phyloP scores from a whole-genome alignment of 2,329 filamentous ascomycete genomes.

The Cladosporium colombiae region DNA sequence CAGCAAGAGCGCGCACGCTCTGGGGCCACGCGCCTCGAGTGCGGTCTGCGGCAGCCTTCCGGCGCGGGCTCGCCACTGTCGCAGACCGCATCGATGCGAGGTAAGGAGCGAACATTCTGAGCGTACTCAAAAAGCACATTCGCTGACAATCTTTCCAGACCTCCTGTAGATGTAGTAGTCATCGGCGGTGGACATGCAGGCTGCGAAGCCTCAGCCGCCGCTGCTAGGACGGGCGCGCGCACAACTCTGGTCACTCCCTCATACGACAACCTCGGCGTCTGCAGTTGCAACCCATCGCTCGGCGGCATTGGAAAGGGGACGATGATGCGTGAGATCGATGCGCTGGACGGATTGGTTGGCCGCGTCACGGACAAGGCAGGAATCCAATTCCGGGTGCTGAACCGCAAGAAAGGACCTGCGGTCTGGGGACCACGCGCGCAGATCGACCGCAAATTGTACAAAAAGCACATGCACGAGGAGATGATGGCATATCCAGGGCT shows the following conservation, averaged over 20 bases:
- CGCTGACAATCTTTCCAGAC: conserved; percentile 38
- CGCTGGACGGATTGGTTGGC: conserved; percentile 84
- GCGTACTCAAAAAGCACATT: not conserved
- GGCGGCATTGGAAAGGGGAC: conserved; percentile 98
- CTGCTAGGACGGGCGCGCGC: conserved; percentile 82
- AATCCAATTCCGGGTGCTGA: conserved; percentile 89
- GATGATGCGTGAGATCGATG: conserved; percentile 93
- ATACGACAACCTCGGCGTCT: conserved; percentile 84
- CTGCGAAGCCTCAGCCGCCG: conserved; percentile 87
- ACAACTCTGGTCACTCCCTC: conserved; percentile 90
- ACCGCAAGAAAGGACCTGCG: conserved; percentile 85
- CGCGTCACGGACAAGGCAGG: conserved; percentile 90
- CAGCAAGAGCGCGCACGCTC: conserved; percentile 41
- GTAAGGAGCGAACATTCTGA: conserved; percentile 24
- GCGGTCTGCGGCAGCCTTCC: conserved; percentile 39
- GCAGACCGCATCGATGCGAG: conserved; percentile 31
- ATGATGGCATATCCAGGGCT: conserved; percentile 76
- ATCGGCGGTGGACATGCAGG: conserved; percentile 96
- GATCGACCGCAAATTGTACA: conserved; percentile 88
- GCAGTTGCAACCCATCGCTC: conserved; percentile 95
- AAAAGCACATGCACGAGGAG: conserved; percentile 87
- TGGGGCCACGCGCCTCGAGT: conserved; percentile 53
- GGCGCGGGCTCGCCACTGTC: conserved; percentile 47
- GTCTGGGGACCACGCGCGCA: conserved; percentile 97
- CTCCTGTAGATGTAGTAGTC: conserved; percentile 76